Evolutionary conservation across 208 protist species (phyloP).

Genomic region (Herpetomonas tarakana): DNA sequence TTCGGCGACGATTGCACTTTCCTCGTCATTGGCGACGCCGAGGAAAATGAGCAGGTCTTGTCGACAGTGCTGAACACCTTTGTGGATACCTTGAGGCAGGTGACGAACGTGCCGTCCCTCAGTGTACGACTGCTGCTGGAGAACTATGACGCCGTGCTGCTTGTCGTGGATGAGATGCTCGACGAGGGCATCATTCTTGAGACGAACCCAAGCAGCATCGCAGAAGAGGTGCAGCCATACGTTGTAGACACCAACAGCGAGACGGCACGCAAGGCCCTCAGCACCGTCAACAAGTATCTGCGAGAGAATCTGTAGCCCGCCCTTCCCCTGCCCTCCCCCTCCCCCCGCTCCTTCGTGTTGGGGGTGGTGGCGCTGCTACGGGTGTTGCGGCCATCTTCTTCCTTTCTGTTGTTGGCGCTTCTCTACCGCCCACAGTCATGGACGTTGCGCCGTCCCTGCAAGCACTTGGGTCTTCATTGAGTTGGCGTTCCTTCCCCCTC

Average conservation of each 20-base stretch:
- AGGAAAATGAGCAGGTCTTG: slow-evolving; percentile 87
- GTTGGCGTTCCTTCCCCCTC: too few species aligned
- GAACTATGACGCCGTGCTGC: slow-evolving; percentile 83
- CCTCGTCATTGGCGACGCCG: slow-evolving; percentile 69
- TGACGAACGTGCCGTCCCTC: slow-evolving; percentile 48
- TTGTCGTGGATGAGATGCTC: slow-evolving; percentile 89
- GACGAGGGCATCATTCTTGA: slow-evolving; percentile 90
- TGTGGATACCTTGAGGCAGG: slow-evolving; percentile 58
- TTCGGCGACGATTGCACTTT: slow-evolving; percentile 62
- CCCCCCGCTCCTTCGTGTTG: not conserved
- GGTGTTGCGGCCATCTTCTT: too few species aligned
- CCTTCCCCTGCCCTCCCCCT: too few species aligned
- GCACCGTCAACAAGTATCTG: slow-evolving; percentile 82
- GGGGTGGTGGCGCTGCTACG: too few species aligned
- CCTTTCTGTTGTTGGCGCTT: too few species aligned
- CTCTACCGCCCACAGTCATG: too few species aligned
- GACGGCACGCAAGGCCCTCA: slow-evolving; percentile 62
- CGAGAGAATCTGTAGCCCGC: slow-evolving; percentile 68
- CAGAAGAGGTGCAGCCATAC: slow-evolving; percentile 57
- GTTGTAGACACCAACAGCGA: slow-evolving; percentile 52
- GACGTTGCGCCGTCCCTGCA: too few species aligned
- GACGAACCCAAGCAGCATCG: slow-evolving; percentile 55
- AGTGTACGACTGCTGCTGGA: slow-evolving; percentile 59
- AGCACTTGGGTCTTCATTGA: too few species aligned
- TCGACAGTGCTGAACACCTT: slow-evolving; percentile 56